Evolutionary conservation across 192 early-diverging fungal genomes (phyloP).

Genomic region (Dissophora ornata): DNA sequence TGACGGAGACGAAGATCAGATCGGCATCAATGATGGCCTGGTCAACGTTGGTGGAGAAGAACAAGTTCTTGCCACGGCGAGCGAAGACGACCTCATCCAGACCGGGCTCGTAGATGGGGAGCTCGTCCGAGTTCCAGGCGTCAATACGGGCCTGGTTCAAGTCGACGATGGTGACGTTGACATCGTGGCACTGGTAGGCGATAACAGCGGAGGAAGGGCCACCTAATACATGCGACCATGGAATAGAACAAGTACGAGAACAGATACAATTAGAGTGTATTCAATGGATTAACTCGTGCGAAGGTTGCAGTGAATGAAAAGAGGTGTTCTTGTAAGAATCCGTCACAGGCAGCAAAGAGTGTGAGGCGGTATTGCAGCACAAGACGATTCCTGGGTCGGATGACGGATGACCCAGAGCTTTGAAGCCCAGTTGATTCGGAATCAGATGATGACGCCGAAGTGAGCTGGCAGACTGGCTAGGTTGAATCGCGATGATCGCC

Average conservation of each 20-base stretch:
- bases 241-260: not conserved
- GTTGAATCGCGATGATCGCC: too few relatives aligned
- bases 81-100: constrained; percentile 88
- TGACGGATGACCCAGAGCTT: too few relatives aligned
- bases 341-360: too few relatives aligned
- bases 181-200: constrained; percentile 86
- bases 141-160: constrained; percentile 83
- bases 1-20: constrained; percentile 93
- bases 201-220: constrained; percentile 95
- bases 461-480: too few relatives aligned
- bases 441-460: not conserved
- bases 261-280: not conserved
- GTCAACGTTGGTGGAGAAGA: constrained; percentile 89
- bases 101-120: constrained; percentile 95
- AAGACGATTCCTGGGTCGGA: too few relatives aligned
- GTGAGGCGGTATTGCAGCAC: too few relatives aligned
- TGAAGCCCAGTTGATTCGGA: too few relatives aligned
- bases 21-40: constrained; percentile 80
- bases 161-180: constrained; percentile 94
- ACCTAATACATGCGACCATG: constrained; percentile 57
- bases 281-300: too few relatives aligned
- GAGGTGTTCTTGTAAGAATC: too few relatives aligned
- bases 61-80: constrained; percentile 84
- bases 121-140: constrained; percentile 91
- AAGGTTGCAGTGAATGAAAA: too few relatives aligned